Percentiles rank a stretch among this genome's conserved stretches.
These are phyloP conservation scores for Diaporthe destruens DNA, from an alignment of 2,329 filamentous ascomycete species.

Conservation along the genomic window DNA sequence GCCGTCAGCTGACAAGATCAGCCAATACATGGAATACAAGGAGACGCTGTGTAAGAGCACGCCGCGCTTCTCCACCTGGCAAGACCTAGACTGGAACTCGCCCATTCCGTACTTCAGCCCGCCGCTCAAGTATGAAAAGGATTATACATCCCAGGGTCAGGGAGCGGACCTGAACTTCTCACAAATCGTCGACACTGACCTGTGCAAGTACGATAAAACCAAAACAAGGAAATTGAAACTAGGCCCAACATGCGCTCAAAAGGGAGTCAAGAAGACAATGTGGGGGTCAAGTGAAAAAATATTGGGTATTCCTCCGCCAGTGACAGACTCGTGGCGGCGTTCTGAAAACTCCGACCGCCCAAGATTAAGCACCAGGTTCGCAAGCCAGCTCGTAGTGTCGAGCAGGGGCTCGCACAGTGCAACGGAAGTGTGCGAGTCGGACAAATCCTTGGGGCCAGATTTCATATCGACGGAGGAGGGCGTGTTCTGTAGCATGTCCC, in stretches of 20 bases:
- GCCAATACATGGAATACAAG: background rate
- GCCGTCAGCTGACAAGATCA: background rate
- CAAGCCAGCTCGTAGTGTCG: background rate
- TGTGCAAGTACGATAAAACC: background rate
- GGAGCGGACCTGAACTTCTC: background rate
- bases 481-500: slow-evolving; percentile 21
- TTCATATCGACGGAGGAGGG: slow-evolving; percentile 10
- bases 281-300: too few relatives aligned
- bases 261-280: background rate
- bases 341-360: too few relatives aligned
- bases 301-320: background rate
- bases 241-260: background rate
- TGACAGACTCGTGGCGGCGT: background rate
- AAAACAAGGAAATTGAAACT: background rate
- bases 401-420: background rate
- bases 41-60: background rate
- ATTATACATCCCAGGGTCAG: background rate
- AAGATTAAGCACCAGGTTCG: background rate
- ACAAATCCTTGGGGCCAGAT: background rate
- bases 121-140: background rate
- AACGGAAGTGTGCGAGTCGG: slow-evolving; percentile 5
- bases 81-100: slow-evolving; percentile 3
- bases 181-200: background rate
- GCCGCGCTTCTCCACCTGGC: slow-evolving; percentile 8
- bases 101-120: background rate